Evolutionary conservation across 371 early-diverging fungal species (phyloP).

Genomic region (Apophysomyces variabilis): DNA sequence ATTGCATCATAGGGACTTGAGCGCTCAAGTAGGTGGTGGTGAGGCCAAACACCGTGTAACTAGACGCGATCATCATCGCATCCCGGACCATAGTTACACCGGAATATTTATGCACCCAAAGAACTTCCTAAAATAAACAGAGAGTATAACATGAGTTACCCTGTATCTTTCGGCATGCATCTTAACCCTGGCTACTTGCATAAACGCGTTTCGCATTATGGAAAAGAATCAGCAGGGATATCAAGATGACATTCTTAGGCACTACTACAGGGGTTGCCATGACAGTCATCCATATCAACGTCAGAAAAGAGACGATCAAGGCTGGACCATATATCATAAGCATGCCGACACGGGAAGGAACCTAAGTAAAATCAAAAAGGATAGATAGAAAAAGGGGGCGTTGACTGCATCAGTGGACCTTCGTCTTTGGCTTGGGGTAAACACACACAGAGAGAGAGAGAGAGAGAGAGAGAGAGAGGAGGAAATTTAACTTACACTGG

Average conservation of each 20-base stretch:
- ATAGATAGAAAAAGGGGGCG: too few species aligned
- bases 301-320: constrained; percentile 7
- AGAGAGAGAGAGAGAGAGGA: too few species aligned
- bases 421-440: neutral
- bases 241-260: constrained; percentile 5
- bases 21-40: constrained; percentile 15
- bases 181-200: constrained; percentile 22
- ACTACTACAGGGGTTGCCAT: neutral
- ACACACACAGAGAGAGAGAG: too few species aligned
- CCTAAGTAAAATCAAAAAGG: constrained; percentile 17
- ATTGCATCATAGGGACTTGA: constrained; percentile 11
- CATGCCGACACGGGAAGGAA: constrained; percentile 42
- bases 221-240: constrained; percentile 16
- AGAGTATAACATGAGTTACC: neutral
- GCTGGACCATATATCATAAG: constrained; percentile 41
- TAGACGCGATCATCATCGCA: constrained; percentile 23
- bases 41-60: constrained; percentile 26
- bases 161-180: neutral
- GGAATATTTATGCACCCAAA: constrained; percentile 42
- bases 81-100: constrained; percentile 26
- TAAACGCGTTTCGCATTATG: constrained; percentile 42
- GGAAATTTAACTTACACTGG: neutral
- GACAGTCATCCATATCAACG: neutral
- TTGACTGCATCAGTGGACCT: neutral
- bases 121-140: constrained; percentile 33